phyloP scores from a whole-genome alignment of 116 monocot species.

The Thalassia testudinum region DNA sequence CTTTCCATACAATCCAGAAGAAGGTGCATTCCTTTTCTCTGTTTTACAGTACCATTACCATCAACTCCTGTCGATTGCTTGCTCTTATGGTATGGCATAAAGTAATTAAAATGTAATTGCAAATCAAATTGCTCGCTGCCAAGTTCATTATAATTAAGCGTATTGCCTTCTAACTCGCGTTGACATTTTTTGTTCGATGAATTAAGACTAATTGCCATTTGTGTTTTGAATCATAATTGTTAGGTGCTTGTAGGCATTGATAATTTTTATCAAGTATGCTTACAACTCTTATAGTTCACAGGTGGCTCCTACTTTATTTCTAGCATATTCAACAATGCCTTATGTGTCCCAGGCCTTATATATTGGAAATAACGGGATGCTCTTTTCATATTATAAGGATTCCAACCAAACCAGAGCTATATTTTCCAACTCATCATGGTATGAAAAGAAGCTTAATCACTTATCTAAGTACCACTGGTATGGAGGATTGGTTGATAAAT shows the following conservation, averaged over 20 bases:
- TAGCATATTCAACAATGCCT: not conserved
- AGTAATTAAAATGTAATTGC: no score
- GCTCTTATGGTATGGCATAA: no score
- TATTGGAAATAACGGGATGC: not conserved
- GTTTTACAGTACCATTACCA: no score
- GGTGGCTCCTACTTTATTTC: not conserved
- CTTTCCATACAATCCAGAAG: not conserved
- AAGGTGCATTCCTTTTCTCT: not conserved
- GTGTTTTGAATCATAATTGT: not conserved
- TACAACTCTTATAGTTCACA: not conserved
- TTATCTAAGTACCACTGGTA: not conserved
- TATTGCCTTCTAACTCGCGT: not conserved
- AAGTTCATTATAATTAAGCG: not conserved
- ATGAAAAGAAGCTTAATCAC: no score
- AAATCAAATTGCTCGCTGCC: no score
- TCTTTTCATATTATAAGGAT: not conserved
- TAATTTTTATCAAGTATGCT: not conserved
- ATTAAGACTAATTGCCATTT: not conserved
- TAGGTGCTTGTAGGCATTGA: not conserved
- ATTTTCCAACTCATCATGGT: not conserved
- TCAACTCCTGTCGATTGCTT: not conserved
- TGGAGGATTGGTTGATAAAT: not conserved
- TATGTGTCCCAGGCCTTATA: not conserved
- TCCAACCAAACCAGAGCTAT: not conserved
- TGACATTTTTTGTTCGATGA: not conserved